These are phyloP conservation scores for Gaeumannomyces tritici DNA, from an alignment of 2,329 filamentous ascomycete genomes.

Conservation along the genomic window DNA sequence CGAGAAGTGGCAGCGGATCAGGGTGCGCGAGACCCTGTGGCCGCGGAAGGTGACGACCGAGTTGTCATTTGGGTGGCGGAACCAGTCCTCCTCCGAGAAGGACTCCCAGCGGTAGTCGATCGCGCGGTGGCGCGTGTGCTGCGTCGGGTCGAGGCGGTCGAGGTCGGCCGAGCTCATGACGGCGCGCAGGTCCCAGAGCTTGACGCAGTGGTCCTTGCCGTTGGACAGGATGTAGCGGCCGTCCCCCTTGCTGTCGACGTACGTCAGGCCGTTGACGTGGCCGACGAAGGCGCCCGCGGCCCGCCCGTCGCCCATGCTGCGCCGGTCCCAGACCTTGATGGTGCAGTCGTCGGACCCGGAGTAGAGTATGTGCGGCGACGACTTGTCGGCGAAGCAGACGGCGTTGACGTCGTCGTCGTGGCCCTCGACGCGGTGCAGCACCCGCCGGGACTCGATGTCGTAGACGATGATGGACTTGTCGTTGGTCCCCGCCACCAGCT, in stretches of 20 bases:
- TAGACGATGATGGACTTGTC: conserved; percentile 76
- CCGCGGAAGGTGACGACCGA: conserved; percentile 89
- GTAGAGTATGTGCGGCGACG: conserved; percentile 87
- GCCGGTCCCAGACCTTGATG: conserved; percentile 91
- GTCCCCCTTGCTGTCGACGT: conserved; percentile 61
- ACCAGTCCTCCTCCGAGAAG: conserved; percentile 57
- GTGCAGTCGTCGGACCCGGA: conserved; percentile 92
- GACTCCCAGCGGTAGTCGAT: conserved; percentile 68
- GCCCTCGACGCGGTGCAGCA: conserved; percentile 65
- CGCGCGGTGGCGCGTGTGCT: conserved; percentile 54
- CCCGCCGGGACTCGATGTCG: conserved; percentile 73
- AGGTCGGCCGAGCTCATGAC: conserved; percentile 68
- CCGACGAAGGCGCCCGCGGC: conserved; percentile 58
- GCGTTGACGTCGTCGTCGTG: conserved; percentile 91
- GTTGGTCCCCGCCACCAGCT: conserved; percentile 84
- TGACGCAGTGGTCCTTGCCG: conserved; percentile 93
- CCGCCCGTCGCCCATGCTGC: conserved; percentile 80
- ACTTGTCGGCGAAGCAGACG: conserved; percentile 85
- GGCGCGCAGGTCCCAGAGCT: conserved; percentile 90
- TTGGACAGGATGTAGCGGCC: conserved; percentile 83
- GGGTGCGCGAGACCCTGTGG: conserved; percentile 77
- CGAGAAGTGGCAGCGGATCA: conserved; percentile 93
- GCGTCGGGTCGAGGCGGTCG: conserved; percentile 42
- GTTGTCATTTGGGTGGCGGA: conserved; percentile 75
- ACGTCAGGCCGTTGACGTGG: conserved; percentile 57